Conservation (phyloP, 164 flowering plant species). For the Nymphaea thermarum region DNA sequence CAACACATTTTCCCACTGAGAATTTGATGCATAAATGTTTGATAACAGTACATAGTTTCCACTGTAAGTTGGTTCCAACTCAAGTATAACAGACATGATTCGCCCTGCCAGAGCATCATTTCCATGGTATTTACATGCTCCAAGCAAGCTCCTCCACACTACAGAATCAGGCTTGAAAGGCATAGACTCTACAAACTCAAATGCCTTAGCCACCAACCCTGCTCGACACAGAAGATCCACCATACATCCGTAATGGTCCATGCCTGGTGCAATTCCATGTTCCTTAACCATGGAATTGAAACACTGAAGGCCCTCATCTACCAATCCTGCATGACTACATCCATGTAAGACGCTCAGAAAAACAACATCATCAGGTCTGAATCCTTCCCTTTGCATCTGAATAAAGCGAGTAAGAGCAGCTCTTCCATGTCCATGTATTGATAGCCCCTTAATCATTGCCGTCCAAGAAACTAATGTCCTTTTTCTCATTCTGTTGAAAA, state of each 20-base stretch:
- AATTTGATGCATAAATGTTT: constrained; percentile 16
- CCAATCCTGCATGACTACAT: constrained; percentile 33
- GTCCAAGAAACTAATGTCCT: constrained; percentile 31
- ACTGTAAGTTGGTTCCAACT: constrained; percentile 12
- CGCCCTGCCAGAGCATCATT: constrained; percentile 8
- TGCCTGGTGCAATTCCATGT: constrained; percentile 15
- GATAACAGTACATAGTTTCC: constrained; percentile 21
- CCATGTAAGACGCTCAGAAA: constrained; percentile 23
- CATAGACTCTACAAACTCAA: constrained; percentile 20
- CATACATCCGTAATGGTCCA: constrained; percentile 32
- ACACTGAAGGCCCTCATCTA: constrained; percentile 25
- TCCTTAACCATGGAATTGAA: constrained; percentile 24
- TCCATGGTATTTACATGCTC: constrained; percentile 20
- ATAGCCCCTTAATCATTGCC: constrained; percentile 25
- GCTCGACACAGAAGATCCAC: constrained; percentile 32
- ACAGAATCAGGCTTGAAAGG: constrained; percentile 20
- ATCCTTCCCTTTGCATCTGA: constrained; percentile 36
- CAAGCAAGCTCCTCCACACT: constrained; percentile 20
- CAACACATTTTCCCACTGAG: constrained; percentile 20
- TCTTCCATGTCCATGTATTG: constrained; percentile 25
- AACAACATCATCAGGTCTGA: constrained; percentile 19
- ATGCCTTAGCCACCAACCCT: constrained; percentile 22
- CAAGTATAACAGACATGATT: constrained; percentile 9
- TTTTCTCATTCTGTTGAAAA: constrained; percentile 16
- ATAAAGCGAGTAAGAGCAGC: constrained; percentile 19